These are phyloP conservation scores for Larix kaempferi DNA, from an alignment of 75 land plant species.

Conservation along the genomic window DNA sequence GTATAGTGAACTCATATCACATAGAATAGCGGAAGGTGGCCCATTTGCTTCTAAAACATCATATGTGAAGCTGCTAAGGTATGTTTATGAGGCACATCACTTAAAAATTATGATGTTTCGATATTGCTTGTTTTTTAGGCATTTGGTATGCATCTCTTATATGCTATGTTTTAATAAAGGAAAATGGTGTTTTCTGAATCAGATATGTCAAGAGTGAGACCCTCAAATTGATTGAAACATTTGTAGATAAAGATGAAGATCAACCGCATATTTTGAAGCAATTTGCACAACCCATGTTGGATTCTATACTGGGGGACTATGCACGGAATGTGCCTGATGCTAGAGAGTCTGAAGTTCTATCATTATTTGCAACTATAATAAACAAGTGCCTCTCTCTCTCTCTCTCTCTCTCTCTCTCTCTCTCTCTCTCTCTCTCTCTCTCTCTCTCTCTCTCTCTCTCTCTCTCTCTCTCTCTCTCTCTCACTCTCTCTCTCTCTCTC, in stretches of 20 bases:
- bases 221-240: constrained; percentile 94
- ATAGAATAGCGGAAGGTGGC: too few relatives aligned
- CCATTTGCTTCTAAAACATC: too few relatives aligned
- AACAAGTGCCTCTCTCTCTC: constrained; percentile 66
- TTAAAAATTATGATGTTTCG: too few relatives aligned
- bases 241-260: constrained; percentile 95
- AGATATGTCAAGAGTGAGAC: constrained; percentile 98
- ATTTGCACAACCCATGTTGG: constrained; percentile 99
- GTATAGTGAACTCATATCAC: too few relatives aligned
- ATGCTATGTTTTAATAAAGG: neutral
- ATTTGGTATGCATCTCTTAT: neutral
- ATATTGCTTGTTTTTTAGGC: neutral
- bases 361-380: constrained; percentile 97
- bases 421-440: too few relatives aligned
- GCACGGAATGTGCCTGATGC: constrained; percentile 98
- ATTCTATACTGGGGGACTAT: constrained; percentile 95
- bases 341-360: constrained; percentile 95
- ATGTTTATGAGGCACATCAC: too few relatives aligned
- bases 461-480: too few relatives aligned
- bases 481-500: constrained; percentile 6
- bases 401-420: too few relatives aligned
- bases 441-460: too few relatives aligned
- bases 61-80: too few relatives aligned
- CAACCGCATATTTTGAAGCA: constrained; percentile 87
- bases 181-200: constrained; percentile 6